Base-by-base conservation (phyloP, 2,329 filamentous ascomycete genomes). In the Colletotrichum incanum region DNA sequence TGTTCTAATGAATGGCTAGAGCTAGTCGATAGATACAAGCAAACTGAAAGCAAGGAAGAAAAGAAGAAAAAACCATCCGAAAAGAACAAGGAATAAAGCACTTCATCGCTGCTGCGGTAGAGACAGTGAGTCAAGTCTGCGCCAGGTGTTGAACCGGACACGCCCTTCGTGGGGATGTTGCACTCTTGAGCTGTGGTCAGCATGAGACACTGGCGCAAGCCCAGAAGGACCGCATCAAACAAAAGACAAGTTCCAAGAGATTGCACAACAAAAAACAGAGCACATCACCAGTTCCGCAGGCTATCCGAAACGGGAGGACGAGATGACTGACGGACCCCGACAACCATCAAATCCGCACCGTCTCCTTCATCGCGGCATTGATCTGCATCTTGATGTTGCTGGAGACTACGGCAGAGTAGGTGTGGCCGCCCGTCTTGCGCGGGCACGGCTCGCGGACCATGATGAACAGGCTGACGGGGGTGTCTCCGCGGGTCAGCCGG, bases 381-480 rank as follows among this genome's bases (percentile, higher is more conserved):
- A 79, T 75, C 76, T 81, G 81, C 59, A 72, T 59, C 66, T 65
- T 72, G 76, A 79, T 80, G 75, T 80, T 81, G 76, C 81, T 79
- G 55, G 78, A 78, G 73, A 80, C 75, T 55, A 78, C 73, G 63
- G 77, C 72, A 26, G 77, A 74, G 74, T 80, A 81, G 74, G 66
- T 68, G 65, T 72, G 50, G 20, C 49, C 49, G 28, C 60, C 67
- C 62, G 79, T 78, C 66, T 76, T 75, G 59, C 75, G 75, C 52
- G 76, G 71, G 77, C 83, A 84, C 63, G 93, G 93, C 85, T 95
- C 92, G 72, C 93, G 87, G 64, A 96, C 92, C 94, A 97, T 97
- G 82, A 95, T 93, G 78, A 93, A 92, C 80, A 96, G 84, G 70
- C 86, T 86, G 61, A 95, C 87, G 37, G 92, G 89, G 72, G 87